phyloP scores from a whole-genome alignment of 164 flowering plant species.

The Malania oleifera region DNA sequence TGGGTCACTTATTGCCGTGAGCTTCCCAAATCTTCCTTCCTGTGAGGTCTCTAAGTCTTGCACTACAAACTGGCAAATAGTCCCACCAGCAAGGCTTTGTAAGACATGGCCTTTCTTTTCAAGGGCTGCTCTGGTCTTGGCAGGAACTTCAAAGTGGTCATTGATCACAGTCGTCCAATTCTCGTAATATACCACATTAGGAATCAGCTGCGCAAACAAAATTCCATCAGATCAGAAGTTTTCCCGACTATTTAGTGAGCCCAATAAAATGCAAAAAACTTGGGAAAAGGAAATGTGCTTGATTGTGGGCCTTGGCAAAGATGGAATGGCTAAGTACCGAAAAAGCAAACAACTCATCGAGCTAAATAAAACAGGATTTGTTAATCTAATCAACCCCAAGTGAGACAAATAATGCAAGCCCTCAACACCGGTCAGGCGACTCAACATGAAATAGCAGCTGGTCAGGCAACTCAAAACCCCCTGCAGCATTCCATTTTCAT shows the following conservation, averaged over 20 bases:
- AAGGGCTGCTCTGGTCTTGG: slow-evolving; percentile 29
- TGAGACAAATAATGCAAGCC: no score
- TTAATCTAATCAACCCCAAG: no score
- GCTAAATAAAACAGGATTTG: neutral
- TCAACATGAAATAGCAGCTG: no score
- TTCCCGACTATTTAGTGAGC: no score
- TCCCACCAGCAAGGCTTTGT: slow-evolving; percentile 41
- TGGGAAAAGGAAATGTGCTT: neutral
- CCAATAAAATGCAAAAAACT: no score
- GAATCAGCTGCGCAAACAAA: slow-evolving; percentile 46
- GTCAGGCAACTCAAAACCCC: no score
- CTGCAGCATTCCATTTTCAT: no score
- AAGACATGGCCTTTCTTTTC: slow-evolving; percentile 50
- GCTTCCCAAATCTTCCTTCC: slow-evolving; percentile 18
- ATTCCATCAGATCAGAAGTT: neutral
- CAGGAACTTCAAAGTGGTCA: slow-evolving; percentile 54
- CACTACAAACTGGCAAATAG: slow-evolving; percentile 51
- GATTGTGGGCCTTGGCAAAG: neutral
- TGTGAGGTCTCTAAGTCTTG: slow-evolving; percentile 17
- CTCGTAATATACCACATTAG: slow-evolving; percentile 55
- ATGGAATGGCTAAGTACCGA: neutral
- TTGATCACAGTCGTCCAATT: slow-evolving; percentile 53
- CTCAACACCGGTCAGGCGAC: no score
- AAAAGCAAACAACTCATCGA: no score
- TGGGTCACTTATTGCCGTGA: slow-evolving; percentile 56